A percentile compares a stretch with the other conserved stretches of the same genome.
Evolutionary conservation across 1,139 yeast genomes (phyloP).

Genomic region (Wickerhamiella infanticola): DNA sequence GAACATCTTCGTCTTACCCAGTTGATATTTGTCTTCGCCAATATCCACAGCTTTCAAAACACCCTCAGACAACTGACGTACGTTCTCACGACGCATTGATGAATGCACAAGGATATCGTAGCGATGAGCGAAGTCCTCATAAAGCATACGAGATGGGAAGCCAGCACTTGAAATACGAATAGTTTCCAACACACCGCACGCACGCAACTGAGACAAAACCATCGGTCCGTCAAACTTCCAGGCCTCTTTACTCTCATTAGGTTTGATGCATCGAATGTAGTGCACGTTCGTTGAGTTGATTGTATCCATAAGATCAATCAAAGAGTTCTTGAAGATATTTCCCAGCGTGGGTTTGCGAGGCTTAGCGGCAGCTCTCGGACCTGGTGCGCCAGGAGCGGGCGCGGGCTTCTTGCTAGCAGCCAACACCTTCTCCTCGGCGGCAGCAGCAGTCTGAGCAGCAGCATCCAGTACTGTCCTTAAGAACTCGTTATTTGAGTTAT

Average conservation of each 20-base stretch:
- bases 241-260: conserved; percentile 83
- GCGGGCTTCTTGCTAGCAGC: conserved; percentile 22
- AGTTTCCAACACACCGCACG: conserved; percentile 97
- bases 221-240: conserved; percentile 93
- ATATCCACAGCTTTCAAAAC: conserved; percentile 51
- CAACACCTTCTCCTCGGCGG: conserved; percentile 38
- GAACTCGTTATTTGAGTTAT: conserved; percentile 49
- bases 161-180: conserved; percentile 96
- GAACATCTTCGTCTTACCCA: conserved; percentile 70
- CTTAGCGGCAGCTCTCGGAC: conserved; percentile 25
- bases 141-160: conserved; percentile 92
- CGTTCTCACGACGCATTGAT: conserved; percentile 35
- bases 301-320: conserved; percentile 84
- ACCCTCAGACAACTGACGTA: conserved; percentile 40
- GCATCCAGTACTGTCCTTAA: conserved; percentile 47
- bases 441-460: conserved; percentile 43
- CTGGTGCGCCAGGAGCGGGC: conserved; percentile 9
- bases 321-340: conserved; percentile 80
- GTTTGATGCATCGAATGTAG: conserved; percentile 93
- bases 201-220: conserved; percentile 91
- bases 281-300: conserved; percentile 91
- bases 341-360: conserved; percentile 87
- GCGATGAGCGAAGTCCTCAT: conserved; percentile 82
- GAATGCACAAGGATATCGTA: conserved; percentile 73
- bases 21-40: conserved; percentile 51